Evolutionary conservation across 2,329 filamentous ascomycete species (phyloP).

Genomic region (Rhynchosporium secalis): DNA sequence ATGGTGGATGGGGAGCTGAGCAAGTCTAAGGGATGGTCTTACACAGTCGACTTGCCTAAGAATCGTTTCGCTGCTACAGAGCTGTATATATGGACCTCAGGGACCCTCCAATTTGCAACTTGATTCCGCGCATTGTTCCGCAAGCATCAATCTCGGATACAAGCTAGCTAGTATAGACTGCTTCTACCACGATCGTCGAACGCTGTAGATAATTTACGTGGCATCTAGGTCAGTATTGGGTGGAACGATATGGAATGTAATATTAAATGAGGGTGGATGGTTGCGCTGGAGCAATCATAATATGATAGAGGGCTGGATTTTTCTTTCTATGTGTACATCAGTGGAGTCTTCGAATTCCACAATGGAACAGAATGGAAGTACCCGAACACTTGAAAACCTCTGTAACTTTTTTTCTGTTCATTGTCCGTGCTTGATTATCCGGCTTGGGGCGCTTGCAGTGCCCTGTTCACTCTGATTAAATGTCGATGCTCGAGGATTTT

Average conservation of each 20-base stretch:
- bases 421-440: too few species aligned
- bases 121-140: not conserved
- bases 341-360: not conserved
- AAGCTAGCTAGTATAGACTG: not conserved
- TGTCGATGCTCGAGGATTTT: too few species aligned
- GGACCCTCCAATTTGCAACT: too few species aligned
- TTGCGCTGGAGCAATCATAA: conserved; percentile 4
- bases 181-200: not conserved
- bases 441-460: too few species aligned
- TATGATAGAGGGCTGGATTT: conserved; percentile 14
- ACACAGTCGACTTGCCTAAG: not conserved
- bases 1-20: conserved; percentile 40
- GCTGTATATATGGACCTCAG: not conserved
- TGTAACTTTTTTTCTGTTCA: too few species aligned
- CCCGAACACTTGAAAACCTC: too few species aligned
- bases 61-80: not conserved
- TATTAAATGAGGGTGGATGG: not conserved
- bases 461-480: too few species aligned
- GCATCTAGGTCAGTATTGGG: not conserved
- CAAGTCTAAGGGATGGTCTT: conserved; percentile 32
- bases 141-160: not conserved
- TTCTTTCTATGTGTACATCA: conserved; percentile 13
- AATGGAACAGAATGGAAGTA: too few species aligned
- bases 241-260: not conserved
- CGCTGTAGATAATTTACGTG: not conserved